Base-by-base conservation (phyloP, 2,329 filamentous ascomycete genomes). In the Colletotrichum sp. region DNA sequence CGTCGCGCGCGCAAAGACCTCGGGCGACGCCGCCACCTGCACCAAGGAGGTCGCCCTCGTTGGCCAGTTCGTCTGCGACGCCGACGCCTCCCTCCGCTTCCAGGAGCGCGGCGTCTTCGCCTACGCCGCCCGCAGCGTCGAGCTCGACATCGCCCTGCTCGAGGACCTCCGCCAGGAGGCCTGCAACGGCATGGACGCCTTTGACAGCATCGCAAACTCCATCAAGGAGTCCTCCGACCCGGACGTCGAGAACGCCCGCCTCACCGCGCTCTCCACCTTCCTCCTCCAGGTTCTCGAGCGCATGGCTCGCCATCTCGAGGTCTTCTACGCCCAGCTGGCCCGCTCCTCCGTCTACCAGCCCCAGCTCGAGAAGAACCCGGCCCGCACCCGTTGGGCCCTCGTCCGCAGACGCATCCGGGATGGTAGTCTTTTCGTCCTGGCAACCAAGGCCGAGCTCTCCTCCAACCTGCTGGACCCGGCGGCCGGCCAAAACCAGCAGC, bases 131-230 rank as follows among this genome's bases (percentile, higher is more conserved):
- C 86, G 84, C 69, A 88, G 86, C 8, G 88, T 90, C 1, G 84
- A 89, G 75, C 84, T 89, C 4, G 89, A 91, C 52, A 89, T 90
- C 69, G 86, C 87, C 67, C 85, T 91, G 1, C 84, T 91, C 2
- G 89, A 91, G 76, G 86, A 89, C 64, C 86, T 91, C 5, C 86
- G 89, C 8, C 86, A 88, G 63, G 89, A 90, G 77, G 88, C 87
- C 0, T 90, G 88, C 69, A 83, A 83, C 21, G 89, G 89, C 8
- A 91, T 91, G 88, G 89, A 91, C 75, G 89, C 89, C 1, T 90
- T 90, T 24, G 88, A 88, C 59, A 85, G 83, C 34, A 83, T 90
- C 49, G 86, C 86, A 76, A 82, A 82, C 24, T 71, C 60, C 8
- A 57, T 68, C 36, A 67, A 55, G 12, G 60, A 71, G 10, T 70